These are phyloP conservation scores for Moniliella sp. DNA, from an alignment of 1,284 basidiomycete genomes.

Conservation along the genomic window DNA sequence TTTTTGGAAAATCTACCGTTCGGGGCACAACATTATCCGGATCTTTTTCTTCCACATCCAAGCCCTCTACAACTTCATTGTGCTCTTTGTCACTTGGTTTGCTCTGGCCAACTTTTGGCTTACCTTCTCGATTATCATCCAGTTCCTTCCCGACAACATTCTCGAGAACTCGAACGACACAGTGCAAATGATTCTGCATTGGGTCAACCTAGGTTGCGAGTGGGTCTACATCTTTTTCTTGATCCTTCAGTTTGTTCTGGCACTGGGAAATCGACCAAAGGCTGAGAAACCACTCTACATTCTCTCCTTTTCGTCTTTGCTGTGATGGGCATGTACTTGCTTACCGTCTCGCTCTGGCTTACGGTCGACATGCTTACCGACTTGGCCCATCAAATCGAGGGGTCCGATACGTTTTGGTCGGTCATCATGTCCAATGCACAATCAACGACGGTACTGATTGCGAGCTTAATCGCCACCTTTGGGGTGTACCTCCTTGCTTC, in stretches of 20 bases:
- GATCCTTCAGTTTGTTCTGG: conserved; percentile 68
- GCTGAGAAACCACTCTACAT: conserved; percentile 67
- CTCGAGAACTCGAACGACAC: conserved; percentile 52
- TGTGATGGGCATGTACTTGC: conserved; percentile 23
- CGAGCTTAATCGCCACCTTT: conserved; percentile 27
- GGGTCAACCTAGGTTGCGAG: conserved; percentile 55
- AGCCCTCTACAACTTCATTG: conserved; percentile 72
- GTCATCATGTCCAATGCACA: conserved; percentile 13
- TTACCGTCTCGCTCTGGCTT: conserved; percentile 26
- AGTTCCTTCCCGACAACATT: conserved; percentile 52
- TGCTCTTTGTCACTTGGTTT: conserved; percentile 78
- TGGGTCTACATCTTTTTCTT: conserved; percentile 72
- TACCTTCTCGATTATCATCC: conserved; percentile 86
- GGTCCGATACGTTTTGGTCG: conserved; percentile 4
- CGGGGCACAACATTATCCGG: conserved; percentile 54
- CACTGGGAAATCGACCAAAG: conserved; percentile 75
- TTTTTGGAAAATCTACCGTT: conserved; percentile 77
- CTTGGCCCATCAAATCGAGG: background rate
- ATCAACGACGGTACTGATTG: conserved; percentile 21
- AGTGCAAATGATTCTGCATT: conserved; percentile 45
- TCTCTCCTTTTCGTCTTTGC: conserved; percentile 48
- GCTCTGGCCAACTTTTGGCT: conserved; percentile 76
- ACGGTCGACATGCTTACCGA: conserved; percentile 10
- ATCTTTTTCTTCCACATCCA: conserved; percentile 89
- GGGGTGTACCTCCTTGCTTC: conserved; percentile 47